A percentile compares a stretch with the other conserved stretches of the same genome.
phyloP scores from a whole-genome alignment of 768 basidiomycete species.

The Austroboletus eburneus region DNA sequence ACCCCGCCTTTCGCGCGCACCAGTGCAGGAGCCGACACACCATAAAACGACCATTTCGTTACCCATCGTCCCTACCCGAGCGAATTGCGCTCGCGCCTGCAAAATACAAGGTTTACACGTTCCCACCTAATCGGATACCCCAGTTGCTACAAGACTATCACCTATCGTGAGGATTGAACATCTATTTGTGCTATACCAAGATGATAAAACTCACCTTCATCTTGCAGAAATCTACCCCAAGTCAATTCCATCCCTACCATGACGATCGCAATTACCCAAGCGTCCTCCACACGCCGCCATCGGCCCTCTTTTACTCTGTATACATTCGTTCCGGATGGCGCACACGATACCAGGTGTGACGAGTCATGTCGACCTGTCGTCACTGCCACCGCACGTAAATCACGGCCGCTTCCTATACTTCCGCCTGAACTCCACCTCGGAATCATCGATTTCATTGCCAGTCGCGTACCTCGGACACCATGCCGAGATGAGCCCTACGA shows the following conservation, averaged over 20 bases:
- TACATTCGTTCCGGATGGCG: neutral
- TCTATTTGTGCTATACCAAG: neutral
- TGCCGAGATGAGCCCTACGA: constrained; percentile 11
- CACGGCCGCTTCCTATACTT: constrained; percentile 14
- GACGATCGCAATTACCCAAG: constrained; percentile 9
- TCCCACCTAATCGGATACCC: constrained; percentile 2
- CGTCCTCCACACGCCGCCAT: constrained; percentile 1
- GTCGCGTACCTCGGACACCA: constrained; percentile 9
- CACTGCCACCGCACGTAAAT: constrained; percentile 3
- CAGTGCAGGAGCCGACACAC: constrained; percentile 3
- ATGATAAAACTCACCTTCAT: constrained; percentile 12
- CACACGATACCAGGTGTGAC: neutral
- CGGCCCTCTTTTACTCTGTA: constrained; percentile 3
- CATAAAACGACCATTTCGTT: constrained; percentile 4
- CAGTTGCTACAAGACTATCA: neutral
- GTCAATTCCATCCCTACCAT: constrained; percentile 6
- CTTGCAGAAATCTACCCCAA: neutral
- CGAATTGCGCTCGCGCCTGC: constrained; percentile 2
- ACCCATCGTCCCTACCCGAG: constrained; percentile 1
- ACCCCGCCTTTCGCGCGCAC: constrained; percentile 13
- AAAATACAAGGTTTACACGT: neutral
- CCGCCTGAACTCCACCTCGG: constrained; percentile 30
- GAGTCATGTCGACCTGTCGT: neutral
- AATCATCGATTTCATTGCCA: constrained; percentile 25
- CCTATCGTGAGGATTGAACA: constrained; percentile 2